phyloP scores from a whole-genome alignment of 2,329 filamentous ascomycete genomes.

The Grosmannia serpens region DNA sequence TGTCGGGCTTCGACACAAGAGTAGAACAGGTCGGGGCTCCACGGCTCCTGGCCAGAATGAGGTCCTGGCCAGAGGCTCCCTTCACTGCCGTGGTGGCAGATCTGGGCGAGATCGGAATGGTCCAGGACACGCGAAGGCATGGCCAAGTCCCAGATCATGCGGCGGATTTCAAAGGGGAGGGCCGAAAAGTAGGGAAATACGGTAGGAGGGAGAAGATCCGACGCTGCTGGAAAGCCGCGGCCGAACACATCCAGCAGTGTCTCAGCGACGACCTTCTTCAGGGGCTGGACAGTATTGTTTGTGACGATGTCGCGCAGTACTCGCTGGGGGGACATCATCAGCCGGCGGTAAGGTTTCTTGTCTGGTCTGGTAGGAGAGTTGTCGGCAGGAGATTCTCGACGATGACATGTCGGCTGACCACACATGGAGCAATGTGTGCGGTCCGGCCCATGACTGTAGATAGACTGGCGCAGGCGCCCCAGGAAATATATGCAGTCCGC shows the following conservation, averaged over 20 bases:
- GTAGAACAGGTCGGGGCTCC: constrained; percentile 12
- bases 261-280: constrained; percentile 6
- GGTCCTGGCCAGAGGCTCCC: not conserved
- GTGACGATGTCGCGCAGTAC: constrained; percentile 12
- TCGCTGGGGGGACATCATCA: constrained; percentile 7
- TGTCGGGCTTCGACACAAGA: constrained; percentile 8
- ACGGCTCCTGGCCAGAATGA: constrained; percentile 8
- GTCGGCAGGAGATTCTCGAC: not conserved
- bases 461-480: constrained; percentile 1
- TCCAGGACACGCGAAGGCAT: constrained; percentile 10
- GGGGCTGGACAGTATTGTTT: constrained; percentile 6
- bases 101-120: constrained; percentile 3
- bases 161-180: constrained; percentile 11
- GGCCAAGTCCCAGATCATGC: constrained; percentile 11
- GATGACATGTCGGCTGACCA: not conserved
- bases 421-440: constrained; percentile 6
- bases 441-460: constrained; percentile 1
- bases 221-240: not conserved
- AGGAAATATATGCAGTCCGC: not conserved
- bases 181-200: constrained; percentile 4
- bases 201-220: not conserved
- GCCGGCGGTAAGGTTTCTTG: not conserved
- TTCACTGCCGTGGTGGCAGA: not conserved
- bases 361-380: not conserved
- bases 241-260: constrained; percentile 6